These are phyloP conservation scores for Scheffersomyces titani DNA, from an alignment of 1,139 yeast species.

Conservation along the genomic window DNA sequence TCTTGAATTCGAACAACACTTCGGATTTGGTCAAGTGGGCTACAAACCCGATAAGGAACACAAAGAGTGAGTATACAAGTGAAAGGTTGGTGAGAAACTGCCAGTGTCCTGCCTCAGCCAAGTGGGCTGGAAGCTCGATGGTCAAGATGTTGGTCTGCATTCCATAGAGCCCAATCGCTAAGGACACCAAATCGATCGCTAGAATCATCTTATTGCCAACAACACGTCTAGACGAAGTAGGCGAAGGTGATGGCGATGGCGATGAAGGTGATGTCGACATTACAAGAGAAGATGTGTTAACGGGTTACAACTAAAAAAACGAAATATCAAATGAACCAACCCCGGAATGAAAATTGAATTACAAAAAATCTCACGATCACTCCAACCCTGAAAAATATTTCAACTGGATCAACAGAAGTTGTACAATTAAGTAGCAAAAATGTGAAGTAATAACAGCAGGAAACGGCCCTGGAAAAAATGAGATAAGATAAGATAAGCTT, in stretches of 20 bases:
- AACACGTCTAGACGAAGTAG: conserved; percentile 17
- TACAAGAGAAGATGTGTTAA: neutral
- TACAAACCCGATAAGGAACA: conserved; percentile 40
- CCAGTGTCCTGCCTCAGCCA: conserved; percentile 60
- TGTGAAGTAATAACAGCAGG: no score
- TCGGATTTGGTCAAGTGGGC: conserved; percentile 35
- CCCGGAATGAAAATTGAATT: neutral
- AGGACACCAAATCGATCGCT: conserved; percentile 25
- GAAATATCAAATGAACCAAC: neutral
- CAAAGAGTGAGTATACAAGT: conserved; percentile 46
- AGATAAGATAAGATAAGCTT: neutral
- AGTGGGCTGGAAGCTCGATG: conserved; percentile 43
- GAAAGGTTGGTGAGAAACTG: conserved; percentile 71
- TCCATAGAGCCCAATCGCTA: conserved; percentile 35
- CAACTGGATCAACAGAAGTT: neutral
- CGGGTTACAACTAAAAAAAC: neutral
- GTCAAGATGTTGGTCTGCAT: conserved; percentile 17
- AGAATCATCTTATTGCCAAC: conserved; percentile 35
- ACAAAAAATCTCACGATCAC: neutral
- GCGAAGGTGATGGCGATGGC: neutral
- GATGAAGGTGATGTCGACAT: conserved; percentile 1
- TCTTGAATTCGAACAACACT: conserved; percentile 30
- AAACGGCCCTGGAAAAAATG: neutral
- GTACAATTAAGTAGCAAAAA: neutral
- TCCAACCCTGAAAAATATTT: neutral